phyloP scores from a whole-genome alignment of 371 early-diverging fungal genomes.

The Blastocladiella emersonii region DNA sequence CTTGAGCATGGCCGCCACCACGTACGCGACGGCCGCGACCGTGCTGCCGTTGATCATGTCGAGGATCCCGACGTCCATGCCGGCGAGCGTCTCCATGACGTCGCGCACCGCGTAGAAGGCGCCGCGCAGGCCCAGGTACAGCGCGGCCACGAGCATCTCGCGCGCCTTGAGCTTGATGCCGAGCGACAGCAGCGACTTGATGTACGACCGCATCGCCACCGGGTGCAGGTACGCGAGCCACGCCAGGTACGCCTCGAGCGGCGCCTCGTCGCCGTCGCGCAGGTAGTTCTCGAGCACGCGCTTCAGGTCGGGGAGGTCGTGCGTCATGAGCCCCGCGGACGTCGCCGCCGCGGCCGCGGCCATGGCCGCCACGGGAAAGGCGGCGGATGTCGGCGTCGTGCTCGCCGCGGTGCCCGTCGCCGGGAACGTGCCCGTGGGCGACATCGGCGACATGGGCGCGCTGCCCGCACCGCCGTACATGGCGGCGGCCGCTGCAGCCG shows the following conservation, averaged over 20 bases:
- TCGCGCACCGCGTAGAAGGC: neutral
- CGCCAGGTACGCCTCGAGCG: neutral
- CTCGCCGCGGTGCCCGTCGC: too few species aligned
- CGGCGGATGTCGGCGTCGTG: too few species aligned
- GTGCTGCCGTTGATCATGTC: neutral
- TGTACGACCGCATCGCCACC: neutral
- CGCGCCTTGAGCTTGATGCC: slow-evolving; percentile 1
- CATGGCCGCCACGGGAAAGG: too few species aligned
- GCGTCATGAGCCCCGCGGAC: neutral
- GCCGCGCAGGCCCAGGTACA: neutral
- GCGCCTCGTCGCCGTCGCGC: neutral
- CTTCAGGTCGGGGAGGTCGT: neutral
- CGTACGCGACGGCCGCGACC: neutral
- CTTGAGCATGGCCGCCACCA: neutral
- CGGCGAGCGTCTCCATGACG: neutral
- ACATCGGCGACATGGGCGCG: too few species aligned
- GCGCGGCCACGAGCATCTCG: neutral
- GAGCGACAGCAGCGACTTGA: neutral
- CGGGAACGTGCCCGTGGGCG: too few species aligned
- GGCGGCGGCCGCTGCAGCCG: neutral
- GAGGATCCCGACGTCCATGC: neutral
- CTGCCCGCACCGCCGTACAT: too few species aligned
- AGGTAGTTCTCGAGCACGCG: neutral
- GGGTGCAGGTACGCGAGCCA: neutral
- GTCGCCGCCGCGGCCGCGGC: neutral